These are phyloP conservation scores for Aegilops speltoides DNA, from an alignment of 176 grass and related monocot genomes.

Conservation along the genomic window DNA sequence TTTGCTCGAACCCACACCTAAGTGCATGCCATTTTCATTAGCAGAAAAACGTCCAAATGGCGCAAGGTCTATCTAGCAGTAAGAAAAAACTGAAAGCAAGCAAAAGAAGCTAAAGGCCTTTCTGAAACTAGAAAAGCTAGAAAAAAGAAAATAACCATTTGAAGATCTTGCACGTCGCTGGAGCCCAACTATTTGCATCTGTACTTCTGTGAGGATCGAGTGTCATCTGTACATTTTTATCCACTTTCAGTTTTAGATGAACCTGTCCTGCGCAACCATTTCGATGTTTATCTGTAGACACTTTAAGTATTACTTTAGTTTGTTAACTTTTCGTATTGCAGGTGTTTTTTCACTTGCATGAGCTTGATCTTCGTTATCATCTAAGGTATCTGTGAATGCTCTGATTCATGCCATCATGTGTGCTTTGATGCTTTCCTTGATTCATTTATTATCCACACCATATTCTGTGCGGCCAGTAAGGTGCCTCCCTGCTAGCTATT, in stretches of 20 bases:
- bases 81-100: too few relatives aligned
- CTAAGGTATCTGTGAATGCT: constrained; percentile 60
- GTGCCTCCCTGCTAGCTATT: not conserved
- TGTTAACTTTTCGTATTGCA: constrained; percentile 27
- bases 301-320: constrained; percentile 8
- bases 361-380: constrained; percentile 99
- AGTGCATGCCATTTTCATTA: too few relatives aligned
- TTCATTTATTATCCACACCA: not conserved
- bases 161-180: too few relatives aligned
- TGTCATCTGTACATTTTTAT: constrained; percentile 21
- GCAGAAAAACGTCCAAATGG: too few relatives aligned
- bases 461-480: not conserved
- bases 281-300: not conserved
- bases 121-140: too few relatives aligned
- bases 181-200: too few relatives aligned
- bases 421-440: not conserved
- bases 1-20: too few relatives aligned
- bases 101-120: too few relatives aligned
- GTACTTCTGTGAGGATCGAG: not conserved
- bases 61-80: too few relatives aligned
- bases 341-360: constrained; percentile 96
- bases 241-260: constrained; percentile 8
- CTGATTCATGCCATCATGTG: not conserved
- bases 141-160: too few relatives aligned
- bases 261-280: not conserved